Base-by-base conservation (phyloP, 495 filamentous ascomycete genomes). In the Glarea lozoyensis region DNA sequence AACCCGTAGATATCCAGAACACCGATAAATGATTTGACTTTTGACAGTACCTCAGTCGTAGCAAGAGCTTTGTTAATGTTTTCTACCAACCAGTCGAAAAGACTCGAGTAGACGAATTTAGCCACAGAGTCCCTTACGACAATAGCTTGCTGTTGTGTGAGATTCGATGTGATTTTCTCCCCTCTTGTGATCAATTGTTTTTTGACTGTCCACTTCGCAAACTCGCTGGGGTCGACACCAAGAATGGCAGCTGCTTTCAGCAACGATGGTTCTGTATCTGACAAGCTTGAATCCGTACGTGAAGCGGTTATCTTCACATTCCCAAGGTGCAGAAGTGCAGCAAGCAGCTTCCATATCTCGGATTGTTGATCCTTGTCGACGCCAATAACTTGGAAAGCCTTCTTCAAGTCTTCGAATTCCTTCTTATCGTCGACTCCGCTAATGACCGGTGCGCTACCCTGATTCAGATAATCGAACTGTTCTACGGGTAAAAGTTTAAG, bases 1-100 rank as follows among this genome's bases (percentile, higher is more conserved):
- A 99, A 99, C 32, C 92, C 92, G 69, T 99, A 99, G 52, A 99
- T 99, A 86, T 99, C 92, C 41, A 99, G 78, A 27, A 99, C 92
- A 54, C 92, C 92, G 53, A 99, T 99, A 66, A 99, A 99, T n/a
- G 86, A 88, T 49, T 67, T 74, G 37, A 93, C 87, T 25, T 82
- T 76, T 53, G 67, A 76, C 19, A 94, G 62, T 25, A 97, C 86
- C 48, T 88, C 84, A 29, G 94, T 88, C 6, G 88, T 86, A 10
- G 92, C 90, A 44, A 99, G 72, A 52, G 88, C 84, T 39, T 64
- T 65, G 65, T 99, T 99, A 67, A 94, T 97, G 42, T 78, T 86
- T 49, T 96, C 89, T 11, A 99, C 92, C 23, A 99, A 72, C 92
- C 92, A 99, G 64, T 99, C 92, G 58, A 99, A 99, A 30, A 99